Evolutionary conservation across 345 rosid species (phyloP).

Genomic region (Noccaea caerulescens): DNA sequence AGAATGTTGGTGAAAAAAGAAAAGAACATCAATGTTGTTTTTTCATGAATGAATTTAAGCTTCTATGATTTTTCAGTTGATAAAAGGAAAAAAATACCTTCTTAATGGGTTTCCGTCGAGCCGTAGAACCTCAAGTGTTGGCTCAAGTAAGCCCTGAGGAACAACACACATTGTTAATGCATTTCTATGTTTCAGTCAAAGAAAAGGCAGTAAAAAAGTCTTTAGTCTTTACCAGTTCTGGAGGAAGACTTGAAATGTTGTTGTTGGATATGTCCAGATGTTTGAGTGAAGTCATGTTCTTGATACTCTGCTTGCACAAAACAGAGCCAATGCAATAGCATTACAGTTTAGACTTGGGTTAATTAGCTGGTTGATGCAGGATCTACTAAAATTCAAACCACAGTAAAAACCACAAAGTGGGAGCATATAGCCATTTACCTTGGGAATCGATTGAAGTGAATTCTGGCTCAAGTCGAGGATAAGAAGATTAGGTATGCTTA

Average conservation of each 20-base stretch:
- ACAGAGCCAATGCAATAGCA: constrained; percentile 22
- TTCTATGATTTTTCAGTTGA: neutral
- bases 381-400: constrained; percentile 14
- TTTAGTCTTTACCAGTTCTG: constrained; percentile 64
- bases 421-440: constrained; percentile 45
- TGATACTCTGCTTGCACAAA: constrained; percentile 59
- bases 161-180: neutral
- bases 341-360: constrained; percentile 2
- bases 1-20: constrained; percentile 9
- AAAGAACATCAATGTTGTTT: neutral
- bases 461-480: constrained; percentile 87
- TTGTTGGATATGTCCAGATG: constrained; percentile 88
- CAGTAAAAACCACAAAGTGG: constrained; percentile 2
- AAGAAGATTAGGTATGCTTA: constrained; percentile 59
- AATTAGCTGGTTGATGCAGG: constrained; percentile 21
- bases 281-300: constrained; percentile 64
- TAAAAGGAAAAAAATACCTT: constrained; percentile 55
- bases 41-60: neutral
- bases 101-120: constrained; percentile 90
- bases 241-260: constrained; percentile 74
- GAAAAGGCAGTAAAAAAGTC: constrained; percentile 18
- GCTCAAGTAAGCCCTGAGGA: constrained; percentile 81
- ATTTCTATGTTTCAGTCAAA: neutral
- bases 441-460: constrained; percentile 68
- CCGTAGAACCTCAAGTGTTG: constrained; percentile 73